A percentile compares a stretch with the other conserved stretches of the same genome.
Evolutionary conservation across 768 basidiomycete genomes (phyloP).

Genomic region (Suillus decipiens): DNA sequence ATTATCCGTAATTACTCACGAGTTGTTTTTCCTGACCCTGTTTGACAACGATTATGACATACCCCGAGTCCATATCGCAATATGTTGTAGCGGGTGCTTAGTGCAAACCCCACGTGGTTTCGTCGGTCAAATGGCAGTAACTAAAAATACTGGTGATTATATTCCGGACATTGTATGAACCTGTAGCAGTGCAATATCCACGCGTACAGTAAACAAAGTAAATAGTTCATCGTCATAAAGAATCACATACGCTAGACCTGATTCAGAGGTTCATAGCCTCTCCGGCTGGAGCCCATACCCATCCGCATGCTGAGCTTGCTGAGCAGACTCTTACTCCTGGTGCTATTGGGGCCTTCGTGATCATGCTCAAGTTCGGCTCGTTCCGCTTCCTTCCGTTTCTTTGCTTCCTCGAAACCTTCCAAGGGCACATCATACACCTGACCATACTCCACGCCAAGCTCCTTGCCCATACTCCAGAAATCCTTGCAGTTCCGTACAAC

Average conservation of each 20-base stretch:
- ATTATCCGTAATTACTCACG: no score
- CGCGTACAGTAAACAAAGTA: background rate
- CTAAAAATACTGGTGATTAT: background rate
- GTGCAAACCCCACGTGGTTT: background rate
- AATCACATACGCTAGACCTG: conserved; percentile 23
- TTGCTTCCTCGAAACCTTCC: conserved; percentile 82
- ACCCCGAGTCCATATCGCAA: no score
- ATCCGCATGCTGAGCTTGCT: conserved; percentile 37
- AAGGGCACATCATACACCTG: conserved; percentile 84
- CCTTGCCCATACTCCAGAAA: conserved; percentile 88
- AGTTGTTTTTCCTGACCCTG: no score
- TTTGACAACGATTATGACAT: no score
- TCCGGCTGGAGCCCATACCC: conserved; percentile 35
- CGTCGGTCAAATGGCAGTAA: background rate
- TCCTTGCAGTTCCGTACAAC: conserved; percentile 80
- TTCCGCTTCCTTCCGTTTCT: conserved; percentile 58
- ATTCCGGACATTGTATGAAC: background rate
- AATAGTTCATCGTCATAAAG: conserved; percentile 3
- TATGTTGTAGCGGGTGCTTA: background rate
- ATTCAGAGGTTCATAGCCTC: conserved; percentile 36
- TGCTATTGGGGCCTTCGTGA: conserved; percentile 44
- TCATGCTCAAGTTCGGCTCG: conserved; percentile 39
- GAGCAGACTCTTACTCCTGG: conserved; percentile 40
- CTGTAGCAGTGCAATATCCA: background rate
- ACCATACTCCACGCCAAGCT: conserved; percentile 90